phyloP scores from a whole-genome alignment of 768 basidiomycete genomes.

The Leucocoprinus birnbaumii region DNA sequence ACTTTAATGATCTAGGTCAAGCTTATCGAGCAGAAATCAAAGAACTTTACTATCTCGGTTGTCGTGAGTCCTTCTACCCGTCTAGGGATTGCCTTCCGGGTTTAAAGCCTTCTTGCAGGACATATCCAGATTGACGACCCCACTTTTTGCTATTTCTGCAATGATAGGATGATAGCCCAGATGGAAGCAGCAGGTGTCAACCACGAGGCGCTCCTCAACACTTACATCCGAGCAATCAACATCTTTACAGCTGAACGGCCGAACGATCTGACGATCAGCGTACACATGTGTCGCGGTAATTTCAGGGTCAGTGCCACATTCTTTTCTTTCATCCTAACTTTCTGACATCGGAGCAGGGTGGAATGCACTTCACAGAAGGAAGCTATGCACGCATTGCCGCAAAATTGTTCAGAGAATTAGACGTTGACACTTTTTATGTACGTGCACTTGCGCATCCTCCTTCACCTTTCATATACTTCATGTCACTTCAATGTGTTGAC shows the following conservation, averaged over 20 bases:
- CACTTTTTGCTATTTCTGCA: constrained; percentile 65
- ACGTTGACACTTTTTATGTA: constrained; percentile 56
- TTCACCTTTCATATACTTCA: neutral
- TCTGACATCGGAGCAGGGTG: constrained; percentile 27
- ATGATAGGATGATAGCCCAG: constrained; percentile 44
- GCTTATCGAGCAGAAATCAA: constrained; percentile 48
- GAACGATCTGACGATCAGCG: constrained; percentile 47
- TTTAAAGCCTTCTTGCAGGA: constrained; percentile 30
- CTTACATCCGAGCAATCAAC: constrained; percentile 67
- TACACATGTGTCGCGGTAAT: constrained; percentile 63
- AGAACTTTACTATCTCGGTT: constrained; percentile 45
- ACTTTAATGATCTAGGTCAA: constrained; percentile 44
- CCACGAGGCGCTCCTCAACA: constrained; percentile 60
- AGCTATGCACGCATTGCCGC: constrained; percentile 52
- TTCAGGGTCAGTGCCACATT: constrained; percentile 38
- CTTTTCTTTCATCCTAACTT: constrained; percentile 13
- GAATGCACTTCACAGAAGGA: constrained; percentile 58
- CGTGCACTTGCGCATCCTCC: constrained; percentile 14
- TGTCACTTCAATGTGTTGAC: constrained; percentile 1
- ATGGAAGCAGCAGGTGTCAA: constrained; percentile 63
- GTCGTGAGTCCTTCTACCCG: constrained; percentile 36
- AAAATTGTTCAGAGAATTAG: constrained; percentile 55
- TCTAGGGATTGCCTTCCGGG: neutral
- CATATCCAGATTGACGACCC: constrained; percentile 53
- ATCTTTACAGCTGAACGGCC: constrained; percentile 50